Base-by-base conservation (phyloP, 495 filamentous ascomycete species). In the Aspergillus avenaceus region DNA sequence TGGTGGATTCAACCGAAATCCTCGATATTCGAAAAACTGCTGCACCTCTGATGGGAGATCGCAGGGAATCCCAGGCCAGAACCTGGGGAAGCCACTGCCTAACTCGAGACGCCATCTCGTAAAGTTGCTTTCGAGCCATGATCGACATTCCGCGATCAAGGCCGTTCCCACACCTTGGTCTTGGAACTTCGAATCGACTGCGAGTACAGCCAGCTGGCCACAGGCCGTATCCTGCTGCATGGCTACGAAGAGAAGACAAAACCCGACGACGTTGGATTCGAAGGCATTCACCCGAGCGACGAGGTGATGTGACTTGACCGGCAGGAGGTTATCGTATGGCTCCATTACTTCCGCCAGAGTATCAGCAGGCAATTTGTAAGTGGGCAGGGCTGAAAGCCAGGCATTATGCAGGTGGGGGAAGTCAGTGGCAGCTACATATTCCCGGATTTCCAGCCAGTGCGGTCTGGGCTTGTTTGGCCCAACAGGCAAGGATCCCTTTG, bases 31-130 rank as follows among this genome's bases (percentile, higher is more conserved):
- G 41, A 79, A 78, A 54, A 78, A 78, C 1, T 68, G 50, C 24
- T 73, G 66, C 2, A 63, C 57, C 4, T 47, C 34, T 31, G 60
- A 52, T 1, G 69, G 59, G 22, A 79, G 52, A 47, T 75, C 69
- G 12, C 55, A 61, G 2, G 74, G 74, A 7, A 78, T 59, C 5
- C 69, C 72, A 13, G 75, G 74, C 72, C 73, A 79, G 46, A 79
- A 72, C 1, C 76, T 59, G 25, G 76, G 76, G 45, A 77, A 74
- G 0, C 56, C 53, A 37, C 73, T 77, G n/a, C 73, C 67, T 8
- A 78, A 52, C 7, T 62, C 58, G 14, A 71, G 24, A n/a, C 41
- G 47, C 14, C 67, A 53, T 16, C 55, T 41, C 11, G 52, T 53
- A 31, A 60, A 66, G 8, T 61, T 42, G 5, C 40, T 47, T 34